Conservation (phyloP, 345 rosid species). For the Citrus maxima region DNA sequence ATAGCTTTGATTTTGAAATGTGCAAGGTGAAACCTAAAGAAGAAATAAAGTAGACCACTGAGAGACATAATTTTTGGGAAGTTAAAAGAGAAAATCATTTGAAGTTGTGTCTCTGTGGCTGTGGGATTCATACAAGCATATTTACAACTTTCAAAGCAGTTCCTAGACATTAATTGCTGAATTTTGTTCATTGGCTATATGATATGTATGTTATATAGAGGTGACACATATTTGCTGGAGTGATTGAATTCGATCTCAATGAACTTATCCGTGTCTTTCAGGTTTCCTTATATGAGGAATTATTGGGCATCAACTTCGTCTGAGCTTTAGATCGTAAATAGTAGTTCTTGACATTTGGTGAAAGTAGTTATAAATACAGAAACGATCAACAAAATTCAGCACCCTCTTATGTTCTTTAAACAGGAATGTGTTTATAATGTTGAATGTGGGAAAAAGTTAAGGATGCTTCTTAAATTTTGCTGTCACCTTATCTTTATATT, state of each 20-base stretch:
- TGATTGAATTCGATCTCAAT: not conserved
- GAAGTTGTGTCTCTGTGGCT: too few relatives aligned
- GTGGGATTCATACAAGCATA: not conserved
- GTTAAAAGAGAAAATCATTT: not conserved
- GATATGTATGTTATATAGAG: not conserved
- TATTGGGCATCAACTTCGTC: not conserved
- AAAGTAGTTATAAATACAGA: not conserved
- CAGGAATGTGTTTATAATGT: not conserved
- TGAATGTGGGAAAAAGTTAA: not conserved
- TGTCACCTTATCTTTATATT: not conserved
- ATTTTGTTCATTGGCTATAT: not conserved
- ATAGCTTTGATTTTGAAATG: not conserved
- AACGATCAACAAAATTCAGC: not conserved
- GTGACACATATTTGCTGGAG: not conserved
- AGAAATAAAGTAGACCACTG: not conserved
- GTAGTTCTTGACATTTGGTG: not conserved
- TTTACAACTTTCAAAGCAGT: not conserved
- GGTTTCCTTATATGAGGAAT: not conserved
- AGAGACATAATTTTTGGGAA: not conserved
- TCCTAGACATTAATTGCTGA: not conserved
- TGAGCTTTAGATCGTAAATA: not conserved
- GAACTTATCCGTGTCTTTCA: not conserved
- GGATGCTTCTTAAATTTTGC: not conserved
- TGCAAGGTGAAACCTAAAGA: not conserved
- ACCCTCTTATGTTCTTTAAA: not conserved